phyloP scores from a whole-genome alignment of 768 basidiomycete genomes.

The Suillus hirtellus region DNA sequence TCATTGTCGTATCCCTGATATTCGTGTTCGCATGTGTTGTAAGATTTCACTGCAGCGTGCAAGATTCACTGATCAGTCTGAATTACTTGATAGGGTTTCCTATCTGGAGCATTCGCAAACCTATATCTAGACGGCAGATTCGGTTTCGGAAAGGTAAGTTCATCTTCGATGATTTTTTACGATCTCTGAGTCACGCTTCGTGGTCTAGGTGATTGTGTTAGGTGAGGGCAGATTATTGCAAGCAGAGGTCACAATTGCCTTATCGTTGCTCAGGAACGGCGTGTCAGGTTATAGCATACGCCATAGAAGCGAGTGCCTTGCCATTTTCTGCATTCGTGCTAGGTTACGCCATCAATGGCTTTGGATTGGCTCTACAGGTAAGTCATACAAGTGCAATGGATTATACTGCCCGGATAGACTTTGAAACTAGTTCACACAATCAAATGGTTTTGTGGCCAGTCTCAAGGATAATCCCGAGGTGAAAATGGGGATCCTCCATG shows the following conservation, averaged over 20 bases:
- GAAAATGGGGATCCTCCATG: conserved; percentile 45
- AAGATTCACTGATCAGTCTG: not conserved
- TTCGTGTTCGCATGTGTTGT: conserved; percentile 53
- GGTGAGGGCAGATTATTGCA: conserved; percentile 17
- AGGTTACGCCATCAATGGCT: conserved; percentile 43
- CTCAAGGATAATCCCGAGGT: conserved; percentile 38
- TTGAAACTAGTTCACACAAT: conserved; percentile 42
- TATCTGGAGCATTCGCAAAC: conserved; percentile 34
- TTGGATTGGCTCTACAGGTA: conserved; percentile 51
- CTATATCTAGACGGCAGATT: conserved; percentile 29
- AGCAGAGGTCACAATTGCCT: not conserved
- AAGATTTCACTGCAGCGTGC: conserved; percentile 13
- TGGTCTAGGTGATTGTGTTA: conserved; percentile 27
- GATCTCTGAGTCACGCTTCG: not conserved
- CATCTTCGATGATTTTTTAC: not conserved
- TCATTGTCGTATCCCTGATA: conserved; percentile 52
- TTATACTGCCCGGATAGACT: not conserved
- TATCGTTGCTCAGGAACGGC: conserved; percentile 23
- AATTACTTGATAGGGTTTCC: conserved; percentile 27
- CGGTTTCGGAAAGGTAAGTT: conserved; percentile 35
- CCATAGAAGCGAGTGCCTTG: conserved; percentile 39
- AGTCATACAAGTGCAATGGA: conserved; percentile 5
- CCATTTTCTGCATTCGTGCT: conserved; percentile 48
- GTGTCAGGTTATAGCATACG: conserved; percentile 32
- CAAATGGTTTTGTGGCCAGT: conserved; percentile 46